Evolutionary conservation across 2,329 filamentous ascomycete genomes (phyloP).

Genomic region (Ophiostoma perfectum): DNA sequence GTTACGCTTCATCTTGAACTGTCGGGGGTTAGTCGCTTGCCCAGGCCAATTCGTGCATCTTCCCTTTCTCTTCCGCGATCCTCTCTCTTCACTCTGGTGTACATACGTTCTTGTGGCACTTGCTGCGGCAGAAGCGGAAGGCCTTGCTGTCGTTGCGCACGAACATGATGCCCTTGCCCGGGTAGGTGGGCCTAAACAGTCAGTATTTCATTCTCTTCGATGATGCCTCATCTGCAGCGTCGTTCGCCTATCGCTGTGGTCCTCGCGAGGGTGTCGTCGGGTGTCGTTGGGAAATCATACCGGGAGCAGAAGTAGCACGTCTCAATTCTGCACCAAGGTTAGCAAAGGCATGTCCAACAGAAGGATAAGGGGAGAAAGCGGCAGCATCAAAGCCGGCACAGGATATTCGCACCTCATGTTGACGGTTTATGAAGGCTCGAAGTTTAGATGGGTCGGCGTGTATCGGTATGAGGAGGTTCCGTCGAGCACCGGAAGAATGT

Average conservation of each 20-base stretch:
- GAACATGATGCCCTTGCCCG: slow-evolving; percentile 53
- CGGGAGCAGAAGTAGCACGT: slow-evolving; percentile 67
- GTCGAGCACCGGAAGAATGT: slow-evolving; percentile 16
- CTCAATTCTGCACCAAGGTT: slow-evolving; percentile 44
- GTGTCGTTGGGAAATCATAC: slow-evolving; percentile 32
- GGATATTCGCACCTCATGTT: slow-evolving; percentile 14
- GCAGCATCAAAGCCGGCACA: not conserved
- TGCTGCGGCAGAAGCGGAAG: slow-evolving; percentile 56
- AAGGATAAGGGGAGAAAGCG: not conserved
- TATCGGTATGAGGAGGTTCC: slow-evolving; percentile 10
- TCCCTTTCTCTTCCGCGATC: not conserved
- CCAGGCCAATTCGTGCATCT: not conserved
- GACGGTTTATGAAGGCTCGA: slow-evolving; percentile 9
- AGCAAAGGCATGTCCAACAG: not conserved
- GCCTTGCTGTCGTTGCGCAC: slow-evolving; percentile 47
- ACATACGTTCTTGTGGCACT: slow-evolving; percentile 55
- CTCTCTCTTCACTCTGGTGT: not conserved
- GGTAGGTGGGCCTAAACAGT: slow-evolving; percentile 42
- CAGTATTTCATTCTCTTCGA: slow-evolving; percentile 12
- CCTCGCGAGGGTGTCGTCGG: slow-evolving; percentile 11
- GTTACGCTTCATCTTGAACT: slow-evolving; percentile 98
- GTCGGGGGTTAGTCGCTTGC: not conserved
- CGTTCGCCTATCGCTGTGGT: slow-evolving; percentile 4
- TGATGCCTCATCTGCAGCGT: slow-evolving; percentile 43
- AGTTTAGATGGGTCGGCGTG: not conserved